Evolutionary conservation across 768 basidiomycete genomes (phyloP), one percentile per base, ranked within the genome.

Genomic region (Amanita jacksonii): DNA sequence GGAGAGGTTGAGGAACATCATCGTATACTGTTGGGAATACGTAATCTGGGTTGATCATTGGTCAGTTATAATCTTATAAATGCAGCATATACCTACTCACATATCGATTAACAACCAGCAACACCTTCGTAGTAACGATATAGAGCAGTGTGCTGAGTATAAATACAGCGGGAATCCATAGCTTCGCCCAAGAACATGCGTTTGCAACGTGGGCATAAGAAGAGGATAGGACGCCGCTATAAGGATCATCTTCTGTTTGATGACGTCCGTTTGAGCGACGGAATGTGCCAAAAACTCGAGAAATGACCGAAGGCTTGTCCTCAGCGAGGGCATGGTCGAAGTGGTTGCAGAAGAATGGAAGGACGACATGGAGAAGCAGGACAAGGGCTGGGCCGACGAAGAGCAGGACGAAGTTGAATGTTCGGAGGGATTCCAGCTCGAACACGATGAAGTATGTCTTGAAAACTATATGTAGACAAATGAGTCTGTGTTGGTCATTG

Each of bases 381-480:
- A 74, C 48, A 2, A 80, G 56, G 15, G 74, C 57, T 0, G 85
- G 85, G 0, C 81, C 81, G n/a, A 72, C 59, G n/a, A 76, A 61
- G 15, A 88, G 68, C 13, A 79, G 54, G 6, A 77, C 60, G 18
- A 85, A 64, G 53, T 88, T 79, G 55, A 66, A 62, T 3, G 70
- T 70, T 25, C 77, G 67, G 38, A 87, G 49, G 2, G 66, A 51
- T 24, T 62, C 58, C 19, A 79, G 60, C 0, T 76, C 62, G 52
- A 88, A 73, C 0, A 82, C 56, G 3, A 85, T 52, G 38, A 87
- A 56, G 24, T 36, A 45, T 31, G 18, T 16, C 35, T 38, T 45
- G 19, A 45, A 45, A 3, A 45, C 44, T 45, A 41, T 34, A n/a
- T 23, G 42, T 47, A n/a, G 43, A 20, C 37, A 20, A 8, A 41